Percentiles rank a stretch among this genome's conserved stretches.
Evolutionary conservation across 1,139 yeast genomes (phyloP).

Genomic region (Keqinozyma sinolaborantium): DNA sequence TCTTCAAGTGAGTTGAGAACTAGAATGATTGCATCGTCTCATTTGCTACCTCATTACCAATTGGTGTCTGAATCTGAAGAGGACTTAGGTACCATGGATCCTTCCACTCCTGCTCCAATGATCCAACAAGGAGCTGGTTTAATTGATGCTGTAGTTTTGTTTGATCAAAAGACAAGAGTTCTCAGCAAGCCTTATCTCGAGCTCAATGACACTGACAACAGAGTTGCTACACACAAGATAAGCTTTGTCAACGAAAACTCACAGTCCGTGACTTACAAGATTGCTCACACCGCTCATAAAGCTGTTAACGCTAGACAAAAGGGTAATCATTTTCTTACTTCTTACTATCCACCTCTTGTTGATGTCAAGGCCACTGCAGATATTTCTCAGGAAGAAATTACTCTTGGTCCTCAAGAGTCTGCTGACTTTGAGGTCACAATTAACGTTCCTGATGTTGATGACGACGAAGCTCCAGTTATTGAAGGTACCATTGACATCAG

Average conservation of each 20-base stretch:
- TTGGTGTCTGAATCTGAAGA: too few species aligned
- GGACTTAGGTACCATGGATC: too few species aligned
- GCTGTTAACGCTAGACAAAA: slow-evolving; percentile 6
- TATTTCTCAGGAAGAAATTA: slow-evolving; percentile 2
- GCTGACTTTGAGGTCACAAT: slow-evolving; percentile 4
- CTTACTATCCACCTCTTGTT: slow-evolving; percentile 10
- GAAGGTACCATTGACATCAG: slow-evolving; percentile 10
- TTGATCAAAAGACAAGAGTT: slow-evolving; percentile 25
- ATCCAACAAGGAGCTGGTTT: slow-evolving; percentile 20
- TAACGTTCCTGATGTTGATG: slow-evolving; percentile 1
- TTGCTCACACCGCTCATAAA: slow-evolving; percentile 7
- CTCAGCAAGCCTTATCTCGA: slow-evolving; percentile 7
- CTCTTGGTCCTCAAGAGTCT: slow-evolving; percentile 4
- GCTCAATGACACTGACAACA: slow-evolving; percentile 9
- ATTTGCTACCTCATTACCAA: too few species aligned
- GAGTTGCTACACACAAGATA: slow-evolving; percentile 6
- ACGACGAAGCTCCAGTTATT: slow-evolving; percentile 4
- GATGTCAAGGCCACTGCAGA: slow-evolving; percentile 4
- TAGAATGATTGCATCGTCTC: too few species aligned
- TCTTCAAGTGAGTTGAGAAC: too few species aligned
- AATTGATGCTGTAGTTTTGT: slow-evolving; percentile 27
- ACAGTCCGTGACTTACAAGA: slow-evolving; percentile 6
- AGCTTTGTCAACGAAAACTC: slow-evolving; percentile 8
- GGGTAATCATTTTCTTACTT: background rate
- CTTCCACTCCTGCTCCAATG: background rate